Evolutionary conservation across 1,284 basidiomycete species (phyloP).

Genomic region (Thecaphora frezii): DNA sequence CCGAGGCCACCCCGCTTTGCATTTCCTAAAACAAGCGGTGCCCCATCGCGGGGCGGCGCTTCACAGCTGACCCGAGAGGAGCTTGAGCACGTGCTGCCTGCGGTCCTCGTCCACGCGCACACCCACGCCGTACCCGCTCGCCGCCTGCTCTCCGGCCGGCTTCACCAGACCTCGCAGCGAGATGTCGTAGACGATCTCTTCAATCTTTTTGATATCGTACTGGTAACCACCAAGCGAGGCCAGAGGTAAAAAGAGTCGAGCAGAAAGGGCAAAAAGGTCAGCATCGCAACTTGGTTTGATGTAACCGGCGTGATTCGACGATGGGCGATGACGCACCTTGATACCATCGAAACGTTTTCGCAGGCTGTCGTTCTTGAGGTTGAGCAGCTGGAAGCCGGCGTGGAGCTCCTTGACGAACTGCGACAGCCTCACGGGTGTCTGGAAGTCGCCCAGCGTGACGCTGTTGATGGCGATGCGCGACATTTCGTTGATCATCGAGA

Average conservation of each 20-base stretch:
- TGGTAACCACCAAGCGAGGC: constrained; percentile 6
- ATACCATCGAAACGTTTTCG: constrained; percentile 55
- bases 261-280: not conserved
- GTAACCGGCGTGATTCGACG: not conserved
- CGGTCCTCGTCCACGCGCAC: not conserved
- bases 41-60: no score
- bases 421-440: constrained; percentile 43
- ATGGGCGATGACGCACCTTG: constrained; percentile 31
- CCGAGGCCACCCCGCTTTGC: no score
- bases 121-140: constrained; percentile 12
- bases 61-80: not conserved
- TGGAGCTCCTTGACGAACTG: constrained; percentile 53
- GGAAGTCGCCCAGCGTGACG: constrained; percentile 45
- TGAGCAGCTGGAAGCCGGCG: constrained; percentile 53
- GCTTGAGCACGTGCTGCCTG: constrained; percentile 2
- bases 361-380: constrained; percentile 55
- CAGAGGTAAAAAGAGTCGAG: constrained; percentile 2
- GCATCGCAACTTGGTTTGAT: not conserved
- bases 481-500: constrained; percentile 51
- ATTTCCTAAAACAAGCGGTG: no score
- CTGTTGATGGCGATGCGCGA: constrained; percentile 35
- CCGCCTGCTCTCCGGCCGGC: constrained; percentile 3
- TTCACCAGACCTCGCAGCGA: constrained; percentile 38
- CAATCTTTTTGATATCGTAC: constrained; percentile 58
- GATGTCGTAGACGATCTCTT: constrained; percentile 57